These are phyloP conservation scores for Ceratobasidium papillatum DNA, from an alignment of 1,284 basidiomycete genomes.

Conservation along the genomic window DNA sequence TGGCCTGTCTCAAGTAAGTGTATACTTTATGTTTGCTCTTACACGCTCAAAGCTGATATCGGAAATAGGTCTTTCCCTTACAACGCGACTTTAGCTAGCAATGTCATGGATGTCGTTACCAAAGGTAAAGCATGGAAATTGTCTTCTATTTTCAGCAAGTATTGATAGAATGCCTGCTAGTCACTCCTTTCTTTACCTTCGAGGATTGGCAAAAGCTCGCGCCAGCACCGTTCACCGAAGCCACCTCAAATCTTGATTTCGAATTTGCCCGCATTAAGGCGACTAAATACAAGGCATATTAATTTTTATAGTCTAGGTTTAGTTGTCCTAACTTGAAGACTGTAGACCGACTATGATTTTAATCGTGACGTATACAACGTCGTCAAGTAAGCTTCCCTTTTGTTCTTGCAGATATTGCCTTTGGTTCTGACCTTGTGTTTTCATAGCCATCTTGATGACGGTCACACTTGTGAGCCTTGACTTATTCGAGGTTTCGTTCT, in stretches of 20 bases:
- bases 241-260: slow-evolving; percentile 62
- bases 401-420: not conserved
- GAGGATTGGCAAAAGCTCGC: slow-evolving; percentile 68
- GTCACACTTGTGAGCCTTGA: slow-evolving; percentile 63
- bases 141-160: not conserved
- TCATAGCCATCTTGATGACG: slow-evolving; percentile 63
- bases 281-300: slow-evolving; percentile 55
- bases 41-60: not conserved
- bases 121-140: slow-evolving; percentile 45
- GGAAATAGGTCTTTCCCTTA: slow-evolving; percentile 64
- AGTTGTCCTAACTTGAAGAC: slow-evolving; percentile 13
- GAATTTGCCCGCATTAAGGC: slow-evolving; percentile 60
- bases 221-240: slow-evolving; percentile 68
- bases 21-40: not conserved
- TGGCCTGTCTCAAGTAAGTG: slow-evolving; percentile 57
- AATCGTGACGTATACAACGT: slow-evolving; percentile 66
- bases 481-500: not conserved
- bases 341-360: slow-evolving; percentile 69
- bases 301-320: slow-evolving; percentile 47
- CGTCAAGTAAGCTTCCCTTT: slow-evolving; percentile 50
- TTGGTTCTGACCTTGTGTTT: not conserved
- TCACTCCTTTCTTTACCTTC: slow-evolving; percentile 72
- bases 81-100: slow-evolving; percentile 68
- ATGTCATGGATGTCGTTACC: slow-evolving; percentile 53
- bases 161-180: not conserved